These are phyloP conservation scores for Inga oerstediana DNA, from an alignment of 306 rosid genomes.

Conservation along the genomic window DNA sequence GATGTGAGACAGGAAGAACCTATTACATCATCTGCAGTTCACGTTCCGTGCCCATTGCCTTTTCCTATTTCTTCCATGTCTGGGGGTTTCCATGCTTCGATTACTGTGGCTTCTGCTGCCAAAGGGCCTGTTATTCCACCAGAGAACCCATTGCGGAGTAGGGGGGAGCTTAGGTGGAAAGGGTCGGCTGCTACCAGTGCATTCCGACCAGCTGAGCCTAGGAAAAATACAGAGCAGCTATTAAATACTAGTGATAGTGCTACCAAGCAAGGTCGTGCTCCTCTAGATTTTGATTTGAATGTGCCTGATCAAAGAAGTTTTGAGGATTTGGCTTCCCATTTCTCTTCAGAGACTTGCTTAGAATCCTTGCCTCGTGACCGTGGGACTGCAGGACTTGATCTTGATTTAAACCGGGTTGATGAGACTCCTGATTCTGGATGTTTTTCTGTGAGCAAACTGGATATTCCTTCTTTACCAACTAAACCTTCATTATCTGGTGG, in stretches of 20 bases:
- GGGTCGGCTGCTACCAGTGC: constrained; percentile 99
- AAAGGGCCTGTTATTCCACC: constrained; percentile 83
- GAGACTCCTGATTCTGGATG: constrained; percentile 63
- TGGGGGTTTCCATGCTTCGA: constrained; percentile 66
- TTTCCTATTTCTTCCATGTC: constrained; percentile 65
- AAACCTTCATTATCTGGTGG: constrained; percentile 67
- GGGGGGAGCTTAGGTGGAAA: constrained; percentile 91
- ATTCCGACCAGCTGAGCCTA: constrained; percentile 92
- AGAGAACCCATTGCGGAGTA: constrained; percentile 66
- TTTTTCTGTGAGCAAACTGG: constrained; percentile 58
- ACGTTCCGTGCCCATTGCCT: constrained; percentile 59
- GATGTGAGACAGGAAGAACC: constrained; percentile 60
- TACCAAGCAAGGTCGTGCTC: constrained; percentile 62
- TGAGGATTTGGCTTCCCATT: constrained; percentile 63
- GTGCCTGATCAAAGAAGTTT: constrained; percentile 68
- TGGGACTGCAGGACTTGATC: constrained; percentile 73
- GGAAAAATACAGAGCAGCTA: constrained; percentile 58
- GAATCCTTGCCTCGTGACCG: constrained; percentile 57
- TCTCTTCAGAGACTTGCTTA: constrained; percentile 37
- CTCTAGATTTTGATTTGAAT: constrained; percentile 88
- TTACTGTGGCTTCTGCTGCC: constrained; percentile 90
- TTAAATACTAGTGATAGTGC: constrained; percentile 44
- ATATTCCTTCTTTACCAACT: constrained; percentile 53
- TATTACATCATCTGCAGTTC: constrained; percentile 55
- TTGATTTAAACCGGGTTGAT: constrained; percentile 82